Evolutionary conservation across 352 stramenopile species (phyloP), one percentile per base, ranked within the genome.

Genomic region (Sclerospora graminicola): DNA sequence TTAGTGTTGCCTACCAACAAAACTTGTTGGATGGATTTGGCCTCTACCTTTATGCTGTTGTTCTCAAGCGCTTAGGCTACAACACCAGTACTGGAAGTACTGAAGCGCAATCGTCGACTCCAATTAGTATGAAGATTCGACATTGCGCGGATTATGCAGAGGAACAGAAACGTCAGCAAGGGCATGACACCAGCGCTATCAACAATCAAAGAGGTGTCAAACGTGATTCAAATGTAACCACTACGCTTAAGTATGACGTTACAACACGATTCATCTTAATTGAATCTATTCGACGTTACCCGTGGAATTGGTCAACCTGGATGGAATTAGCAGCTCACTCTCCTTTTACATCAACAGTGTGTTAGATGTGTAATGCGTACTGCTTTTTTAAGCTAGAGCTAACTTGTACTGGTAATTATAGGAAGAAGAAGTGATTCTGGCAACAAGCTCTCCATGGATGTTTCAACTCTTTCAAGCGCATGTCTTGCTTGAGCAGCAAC

Each of bases 231-330:
- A 51, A 19, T 27, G 33, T 38, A 44, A 15, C 47, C 4, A 38
- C 57, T 5, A 52, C 57, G 8, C 32, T 63, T 26, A 67, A 51
- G 29, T 70, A 73, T 41, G 62, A 71, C 34, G 64, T 77, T 15
- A 74, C 71, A 8, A 86, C 74, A 15, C 71, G 74, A 26, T 66
- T 69, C 39, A 74, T 91, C 13, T 52, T 91, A 5, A 36, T 85
- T 30, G 73, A 79, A 42, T 86, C 80, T 1, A 83, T 92, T 37
- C 63, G 61, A 8, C 48, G 55, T 8, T 89, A 82, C 42, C 81
- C 81, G 11, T 92, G 68, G 68, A 98, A 98, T 67, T 98, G 95
- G 95, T 97, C 89, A 26, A 94, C 94, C 8, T 98, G 95, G 95
- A 90, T 98, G 57, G 94, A 98, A 58, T 66, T 98, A 2, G 84